phyloP scores from a whole-genome alignment of 2,329 filamentous ascomycete species.

The Herpomyces periplanetae region DNA sequence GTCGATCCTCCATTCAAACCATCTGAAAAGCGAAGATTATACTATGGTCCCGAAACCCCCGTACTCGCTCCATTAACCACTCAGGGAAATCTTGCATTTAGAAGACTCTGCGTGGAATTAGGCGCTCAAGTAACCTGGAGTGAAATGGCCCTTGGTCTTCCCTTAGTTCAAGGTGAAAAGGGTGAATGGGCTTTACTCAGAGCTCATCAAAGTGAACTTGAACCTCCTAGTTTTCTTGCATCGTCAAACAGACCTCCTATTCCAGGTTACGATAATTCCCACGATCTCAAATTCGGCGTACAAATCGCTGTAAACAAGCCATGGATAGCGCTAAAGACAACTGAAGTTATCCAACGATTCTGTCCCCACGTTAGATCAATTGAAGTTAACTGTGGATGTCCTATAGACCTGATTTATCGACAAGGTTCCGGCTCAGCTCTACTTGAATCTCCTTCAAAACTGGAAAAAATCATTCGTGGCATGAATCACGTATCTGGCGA shows the following conservation, averaged over 20 bases:
- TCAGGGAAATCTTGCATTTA: constrained; percentile 79
- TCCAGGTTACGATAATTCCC: constrained; percentile 36
- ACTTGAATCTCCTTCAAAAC: constrained; percentile 47
- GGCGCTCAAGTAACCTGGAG: constrained; percentile 83
- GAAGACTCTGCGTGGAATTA: constrained; percentile 50
- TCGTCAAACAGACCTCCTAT: constrained; percentile 15
- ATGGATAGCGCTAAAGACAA: constrained; percentile 55
- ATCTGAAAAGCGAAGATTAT: constrained; percentile 69
- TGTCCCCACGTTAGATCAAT: constrained; percentile 57
- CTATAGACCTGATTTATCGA: constrained; percentile 70
- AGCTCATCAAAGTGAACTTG: constrained; percentile 44
- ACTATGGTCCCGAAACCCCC: constrained; percentile 76
- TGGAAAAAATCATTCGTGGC: constrained; percentile 73
- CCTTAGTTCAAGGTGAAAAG: constrained; percentile 55
- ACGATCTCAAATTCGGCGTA: constrained; percentile 54
- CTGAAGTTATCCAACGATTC: constrained; percentile 33
- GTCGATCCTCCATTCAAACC: constrained; percentile 54
- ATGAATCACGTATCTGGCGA: constrained; percentile 82
- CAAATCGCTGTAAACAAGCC: constrained; percentile 79
- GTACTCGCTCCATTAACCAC: constrained; percentile 79
- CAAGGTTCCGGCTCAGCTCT: constrained; percentile 61
- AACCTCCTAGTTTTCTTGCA: constrained; percentile 23
- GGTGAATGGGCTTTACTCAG: constrained; percentile 83
- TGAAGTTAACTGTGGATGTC: constrained; percentile 85
- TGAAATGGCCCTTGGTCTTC: constrained; percentile 82